These are phyloP conservation scores for Trichoderma arundinaceum DNA, from an alignment of 2,329 filamentous ascomycete genomes.

Conservation along the genomic window DNA sequence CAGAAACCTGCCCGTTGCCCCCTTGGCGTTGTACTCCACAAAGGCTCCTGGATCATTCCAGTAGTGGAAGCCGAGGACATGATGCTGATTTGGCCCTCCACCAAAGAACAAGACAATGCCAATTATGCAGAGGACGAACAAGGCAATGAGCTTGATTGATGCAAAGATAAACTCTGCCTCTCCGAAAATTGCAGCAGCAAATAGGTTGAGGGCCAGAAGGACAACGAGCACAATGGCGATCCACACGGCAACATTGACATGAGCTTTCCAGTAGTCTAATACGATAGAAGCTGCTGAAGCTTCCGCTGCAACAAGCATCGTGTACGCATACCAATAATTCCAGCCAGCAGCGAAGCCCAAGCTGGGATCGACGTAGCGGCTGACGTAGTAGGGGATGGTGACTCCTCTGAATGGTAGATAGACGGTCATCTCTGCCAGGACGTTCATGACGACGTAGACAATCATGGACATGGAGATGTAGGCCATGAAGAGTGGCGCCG, in stretches of 20 bases:
- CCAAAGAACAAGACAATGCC: slow-evolving; percentile 62
- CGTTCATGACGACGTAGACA: slow-evolving; percentile 61
- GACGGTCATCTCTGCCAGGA: slow-evolving; percentile 60
- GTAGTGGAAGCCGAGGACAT: slow-evolving; percentile 52
- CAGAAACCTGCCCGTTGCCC: slow-evolving; percentile 59
- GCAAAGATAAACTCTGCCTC: slow-evolving; percentile 68
- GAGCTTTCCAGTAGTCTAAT: slow-evolving; percentile 64
- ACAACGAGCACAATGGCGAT: slow-evolving; percentile 63
- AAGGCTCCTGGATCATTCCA: slow-evolving; percentile 52
- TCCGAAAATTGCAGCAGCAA: slow-evolving; percentile 62
- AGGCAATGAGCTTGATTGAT: slow-evolving; percentile 64
- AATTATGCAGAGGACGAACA: slow-evolving; percentile 62
- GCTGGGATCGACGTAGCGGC: slow-evolving; percentile 61
- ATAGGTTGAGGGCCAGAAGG: slow-evolving; percentile 61
- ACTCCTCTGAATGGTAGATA: slow-evolving; percentile 62
- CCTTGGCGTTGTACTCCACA: slow-evolving; percentile 53
- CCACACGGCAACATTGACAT: slow-evolving; percentile 61
- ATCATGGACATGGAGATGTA: slow-evolving; percentile 64
- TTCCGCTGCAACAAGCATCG: slow-evolving; percentile 63
- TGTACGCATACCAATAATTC: slow-evolving; percentile 68
- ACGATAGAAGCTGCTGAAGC: slow-evolving; percentile 63
- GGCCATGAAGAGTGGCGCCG: slow-evolving; percentile 72
- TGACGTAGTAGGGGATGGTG: slow-evolving; percentile 61
- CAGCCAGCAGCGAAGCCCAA: slow-evolving; percentile 63
- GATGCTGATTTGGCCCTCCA: slow-evolving; percentile 57